A percentile compares a stretch with the other conserved stretches of the same genome.
phyloP scores from a whole-genome alignment of 106 monocot genomes.

The Narthecium ossifragum region DNA sequence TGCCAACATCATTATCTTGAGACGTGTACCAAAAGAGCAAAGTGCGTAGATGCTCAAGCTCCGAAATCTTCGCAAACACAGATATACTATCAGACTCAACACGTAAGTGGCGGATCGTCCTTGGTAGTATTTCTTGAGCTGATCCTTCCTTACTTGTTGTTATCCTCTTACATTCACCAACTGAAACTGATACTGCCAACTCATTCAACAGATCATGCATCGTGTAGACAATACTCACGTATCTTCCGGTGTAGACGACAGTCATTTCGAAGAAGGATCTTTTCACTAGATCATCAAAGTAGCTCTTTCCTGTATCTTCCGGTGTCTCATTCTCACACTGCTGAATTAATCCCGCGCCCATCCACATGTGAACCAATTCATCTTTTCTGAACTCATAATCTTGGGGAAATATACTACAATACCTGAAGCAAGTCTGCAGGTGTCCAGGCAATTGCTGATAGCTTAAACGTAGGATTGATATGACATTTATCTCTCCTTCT shows the following conservation, averaged over 20 bases:
- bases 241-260: neutral
- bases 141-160: neutral
- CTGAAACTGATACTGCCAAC: neutral
- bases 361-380: neutral
- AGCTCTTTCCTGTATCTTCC: neutral
- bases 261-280: neutral
- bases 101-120: neutral
- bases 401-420: neutral
- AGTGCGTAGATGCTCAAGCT: neutral
- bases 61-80: neutral
- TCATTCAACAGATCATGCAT: neutral
- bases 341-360: neutral
- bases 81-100: neutral
- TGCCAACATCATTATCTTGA: too few relatives aligned
- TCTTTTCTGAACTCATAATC: neutral
- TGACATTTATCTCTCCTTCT: neutral
- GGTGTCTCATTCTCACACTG: neutral
- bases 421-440: neutral
- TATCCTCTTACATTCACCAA: neutral
- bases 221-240: neutral
- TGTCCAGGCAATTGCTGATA: neutral
- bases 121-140: neutral
- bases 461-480: neutral
- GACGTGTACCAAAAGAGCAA: neutral
- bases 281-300: neutral